A percentile compares a stretch with the other conserved stretches of the same genome.
Evolutionary conservation across 2,329 filamentous ascomycete species (phyloP).

Genomic region (Hirsutella thompsonii): DNA sequence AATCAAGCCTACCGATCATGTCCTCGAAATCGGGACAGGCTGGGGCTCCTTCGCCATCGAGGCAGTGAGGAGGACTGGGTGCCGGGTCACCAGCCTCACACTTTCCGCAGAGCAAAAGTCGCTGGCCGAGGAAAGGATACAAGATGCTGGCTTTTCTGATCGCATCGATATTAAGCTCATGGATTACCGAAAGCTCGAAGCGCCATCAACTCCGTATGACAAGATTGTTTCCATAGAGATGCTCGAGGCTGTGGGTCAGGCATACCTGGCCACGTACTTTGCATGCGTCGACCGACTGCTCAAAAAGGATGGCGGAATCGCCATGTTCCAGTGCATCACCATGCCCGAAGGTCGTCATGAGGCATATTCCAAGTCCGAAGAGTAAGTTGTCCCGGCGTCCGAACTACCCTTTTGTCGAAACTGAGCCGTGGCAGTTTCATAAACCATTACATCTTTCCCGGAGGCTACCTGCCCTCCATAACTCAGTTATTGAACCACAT

Average conservation of each 20-base stretch:
- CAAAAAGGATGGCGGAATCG: constrained; percentile 53
- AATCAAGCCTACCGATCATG: constrained; percentile 52
- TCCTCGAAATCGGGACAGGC: constrained; percentile 63
- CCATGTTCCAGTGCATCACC: constrained; percentile 65
- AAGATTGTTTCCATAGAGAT: constrained; percentile 68
- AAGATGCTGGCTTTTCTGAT: constrained; percentile 42
- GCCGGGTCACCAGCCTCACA: constrained; percentile 55
- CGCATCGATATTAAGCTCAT: constrained; percentile 51
- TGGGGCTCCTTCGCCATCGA: constrained; percentile 66
- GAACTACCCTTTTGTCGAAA: not conserved
- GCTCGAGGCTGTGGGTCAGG: constrained; percentile 60
- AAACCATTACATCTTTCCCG: constrained; percentile 65
- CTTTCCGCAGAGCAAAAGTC: constrained; percentile 57
- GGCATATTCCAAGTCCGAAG: constrained; percentile 51
- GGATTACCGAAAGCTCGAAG: constrained; percentile 53
- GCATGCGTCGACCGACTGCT: constrained; percentile 47
- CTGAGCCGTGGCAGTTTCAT: constrained; percentile 40
- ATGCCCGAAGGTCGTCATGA: constrained; percentile 59
- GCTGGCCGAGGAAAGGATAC: constrained; percentile 53
- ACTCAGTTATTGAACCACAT: constrained; percentile 47
- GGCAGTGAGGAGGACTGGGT: constrained; percentile 52
- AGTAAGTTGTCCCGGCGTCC: constrained; percentile 27
- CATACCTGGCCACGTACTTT: constrained; percentile 58
- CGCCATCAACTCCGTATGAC: constrained; percentile 45
- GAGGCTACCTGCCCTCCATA: constrained; percentile 53